Evolutionary conservation across 2,329 filamentous ascomycete species (phyloP), one percentile per base, ranked within the genome.

Genomic region (Claviceps purpurea): DNA sequence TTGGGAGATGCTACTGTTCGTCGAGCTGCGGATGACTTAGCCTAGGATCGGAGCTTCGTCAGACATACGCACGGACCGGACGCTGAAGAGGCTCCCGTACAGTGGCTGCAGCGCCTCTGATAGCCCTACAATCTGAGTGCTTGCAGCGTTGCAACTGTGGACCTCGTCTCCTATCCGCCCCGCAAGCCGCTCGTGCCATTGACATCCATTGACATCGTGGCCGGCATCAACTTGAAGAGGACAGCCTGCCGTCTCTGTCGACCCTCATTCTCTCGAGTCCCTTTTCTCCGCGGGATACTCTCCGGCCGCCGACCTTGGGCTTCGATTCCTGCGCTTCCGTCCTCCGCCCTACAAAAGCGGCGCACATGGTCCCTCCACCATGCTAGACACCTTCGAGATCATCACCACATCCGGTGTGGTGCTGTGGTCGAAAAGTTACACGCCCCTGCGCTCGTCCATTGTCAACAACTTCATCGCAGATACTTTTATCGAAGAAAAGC

Each of bases 351-450:
- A 34, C 30, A 34, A 34, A 20, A 22, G 7, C 46, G 38, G 40
- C 43, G 42, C 49, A 42, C 20, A 46, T 24, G 45, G 38, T 16
- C 53, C 50, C 50, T 49, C 52, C 61, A 66, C 59, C 53, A 97
- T 97, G 91, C 73, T 98, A 70, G 93, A 98, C 73, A 85, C 87
- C 16, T 98, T 98, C 68, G 91, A 98, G 70, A 93, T 98, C 59
- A 71, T 98, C 56, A 96, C 91, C 55, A 95, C 91, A 40, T 95
- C 90, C 3, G 93, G 93, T 52, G 90, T 98, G 56, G 93, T 98
- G 53, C 80, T 98, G 52, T 98, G 93, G 93, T 96, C 91, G 56
- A 85, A 87, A 65, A 85, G 82, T 26, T 95, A 91, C 67, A 82
- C 84, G 51, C 78, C 85, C 2, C 82, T 95, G 64, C 89, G 82